Base-by-base conservation (phyloP, 176 grass and related monocot genomes). In the Urochloa ruziziensis region DNA sequence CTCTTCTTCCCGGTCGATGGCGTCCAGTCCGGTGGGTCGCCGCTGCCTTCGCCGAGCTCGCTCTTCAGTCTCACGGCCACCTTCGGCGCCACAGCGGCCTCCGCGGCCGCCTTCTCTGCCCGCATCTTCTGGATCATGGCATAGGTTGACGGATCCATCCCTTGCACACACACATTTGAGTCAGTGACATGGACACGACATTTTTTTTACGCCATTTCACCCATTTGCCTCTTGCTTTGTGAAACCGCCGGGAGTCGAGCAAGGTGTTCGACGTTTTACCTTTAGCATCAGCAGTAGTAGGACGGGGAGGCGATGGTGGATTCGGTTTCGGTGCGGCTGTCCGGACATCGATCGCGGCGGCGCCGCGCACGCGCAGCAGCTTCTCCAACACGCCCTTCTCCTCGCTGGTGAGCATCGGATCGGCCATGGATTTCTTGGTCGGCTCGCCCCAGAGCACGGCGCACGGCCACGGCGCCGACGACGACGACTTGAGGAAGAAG, bases 381-480 rank as follows among this genome's bases (percentile, higher is more conserved):
- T 57, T 75, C 0, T 6, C 34, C 47, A 6, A 60, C 47, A 29
- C 6, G 62, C 2, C 3, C n/a, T 30, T 24, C 33, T 77, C n/a
- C 16, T 67, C 46, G 7, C 2, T 1, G 34, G 72, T 77, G 72
- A 84, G 82, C 82, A 13, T 35, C 3, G 46, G 61, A 21, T 57
- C 34, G 14, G 4, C 24, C 0, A 21, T 39, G 23, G 70, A 47
- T 51, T 19, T 67, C 46, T 81, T 54, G 63, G 30, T 3, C n/a
- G 58, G 81, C 15, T 75, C 23, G 58, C 59, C 70, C 82, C 82
- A 84, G 4, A 13, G 43, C 44, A 84, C 82, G 16, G 83, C 63
- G 51, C 63, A 78, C 2, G 21, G 37, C 83, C 74, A 85, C n/a
- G 37, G 74, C n/a, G n/a, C n/a, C 74, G 18, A 10, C 63, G 83